These are phyloP conservation scores for Phylloporus arenicola DNA, from an alignment of 768 basidiomycete genomes.

Conservation along the genomic window DNA sequence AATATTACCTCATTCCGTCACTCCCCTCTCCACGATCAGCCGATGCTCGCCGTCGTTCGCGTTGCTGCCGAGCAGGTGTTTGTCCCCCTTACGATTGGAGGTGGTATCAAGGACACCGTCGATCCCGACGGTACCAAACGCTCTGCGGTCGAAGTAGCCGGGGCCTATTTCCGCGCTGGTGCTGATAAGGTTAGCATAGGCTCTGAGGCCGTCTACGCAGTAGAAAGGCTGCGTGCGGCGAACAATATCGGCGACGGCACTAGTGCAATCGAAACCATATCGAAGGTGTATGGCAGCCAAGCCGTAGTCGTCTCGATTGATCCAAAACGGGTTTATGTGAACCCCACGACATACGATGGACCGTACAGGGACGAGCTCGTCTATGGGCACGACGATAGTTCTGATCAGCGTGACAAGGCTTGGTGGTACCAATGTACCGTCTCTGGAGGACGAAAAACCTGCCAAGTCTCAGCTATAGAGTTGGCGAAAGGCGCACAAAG, in stretches of 20 bases:
- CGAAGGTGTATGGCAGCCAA: slow-evolving; percentile 84
- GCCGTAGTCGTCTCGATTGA: slow-evolving; percentile 98
- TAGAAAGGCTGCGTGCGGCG: slow-evolving; percentile 66
- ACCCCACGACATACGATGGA: slow-evolving; percentile 57
- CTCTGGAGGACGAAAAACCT: slow-evolving; percentile 80
- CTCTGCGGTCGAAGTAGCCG: slow-evolving; percentile 89
- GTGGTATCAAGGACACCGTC: slow-evolving; percentile 92
- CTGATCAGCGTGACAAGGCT: slow-evolving; percentile 60
- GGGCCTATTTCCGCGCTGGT: slow-evolving; percentile 92
- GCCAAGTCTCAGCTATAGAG: slow-evolving; percentile 83
- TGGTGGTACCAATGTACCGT: slow-evolving; percentile 99
- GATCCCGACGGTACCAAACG: slow-evolving; percentile 92
- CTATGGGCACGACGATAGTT: slow-evolving; percentile 37
- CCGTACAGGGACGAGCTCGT: slow-evolving; percentile 63
- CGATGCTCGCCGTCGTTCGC: slow-evolving; percentile 94
- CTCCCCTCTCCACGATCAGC: slow-evolving; percentile 92
- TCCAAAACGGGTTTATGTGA: slow-evolving; percentile 81
- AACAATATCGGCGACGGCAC: slow-evolving; percentile 55
- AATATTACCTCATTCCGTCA: slow-evolving; percentile 99
- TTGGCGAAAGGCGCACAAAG: slow-evolving; percentile 86
- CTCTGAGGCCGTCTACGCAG: slow-evolving; percentile 90
- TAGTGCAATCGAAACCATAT: slow-evolving; percentile 91
- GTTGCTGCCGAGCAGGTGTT: slow-evolving; percentile 86
- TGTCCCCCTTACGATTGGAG: slow-evolving; percentile 97
- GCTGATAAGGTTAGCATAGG: slow-evolving; percentile 99